Conservation (phyloP, 345 rosid species). For the Ailanthus altissimus region DNA sequence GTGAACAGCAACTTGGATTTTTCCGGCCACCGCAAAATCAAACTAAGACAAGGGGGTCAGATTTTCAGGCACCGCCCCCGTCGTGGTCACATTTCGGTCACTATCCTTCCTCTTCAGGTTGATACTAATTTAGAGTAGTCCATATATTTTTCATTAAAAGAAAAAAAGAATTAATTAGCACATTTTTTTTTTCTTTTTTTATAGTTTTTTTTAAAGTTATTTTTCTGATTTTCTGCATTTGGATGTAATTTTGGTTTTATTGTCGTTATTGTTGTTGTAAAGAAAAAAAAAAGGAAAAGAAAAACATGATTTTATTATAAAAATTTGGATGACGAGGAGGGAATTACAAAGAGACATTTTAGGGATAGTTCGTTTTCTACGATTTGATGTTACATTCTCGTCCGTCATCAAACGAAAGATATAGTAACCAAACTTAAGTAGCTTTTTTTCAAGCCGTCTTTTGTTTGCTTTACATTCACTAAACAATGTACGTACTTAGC, state of each 20-base stretch:
- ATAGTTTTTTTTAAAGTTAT: neutral
- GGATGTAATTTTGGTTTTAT: constrained; percentile 10
- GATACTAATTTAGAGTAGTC: neutral
- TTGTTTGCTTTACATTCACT: constrained; percentile 20
- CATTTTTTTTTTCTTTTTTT: neutral
- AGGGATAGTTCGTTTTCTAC: constrained; percentile 10
- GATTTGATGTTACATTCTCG: constrained; percentile 26
- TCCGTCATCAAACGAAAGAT: constrained; percentile 18
- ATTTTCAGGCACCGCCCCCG: constrained; percentile 34
- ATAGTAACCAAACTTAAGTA: constrained; percentile 17
- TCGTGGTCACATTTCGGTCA: constrained; percentile 41
- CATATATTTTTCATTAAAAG: neutral
- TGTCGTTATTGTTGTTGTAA: constrained; percentile 1
- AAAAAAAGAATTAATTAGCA: neutral
- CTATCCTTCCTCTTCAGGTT: constrained; percentile 37
- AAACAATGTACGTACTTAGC: constrained; percentile 1
- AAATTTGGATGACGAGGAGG: constrained; percentile 3
- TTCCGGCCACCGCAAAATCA: constrained; percentile 30
- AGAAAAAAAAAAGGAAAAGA: neutral
- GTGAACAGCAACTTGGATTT: constrained; percentile 33
- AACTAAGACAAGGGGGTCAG: constrained; percentile 31
- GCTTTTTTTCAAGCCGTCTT: constrained; percentile 14
- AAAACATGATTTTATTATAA: no score
- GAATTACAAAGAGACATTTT: constrained; percentile 17
- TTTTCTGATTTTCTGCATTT: constrained; percentile 3